phyloP scores from a whole-genome alignment of 2,329 filamentous ascomycete species.

The Scopulariopsis brevicaulis region DNA sequence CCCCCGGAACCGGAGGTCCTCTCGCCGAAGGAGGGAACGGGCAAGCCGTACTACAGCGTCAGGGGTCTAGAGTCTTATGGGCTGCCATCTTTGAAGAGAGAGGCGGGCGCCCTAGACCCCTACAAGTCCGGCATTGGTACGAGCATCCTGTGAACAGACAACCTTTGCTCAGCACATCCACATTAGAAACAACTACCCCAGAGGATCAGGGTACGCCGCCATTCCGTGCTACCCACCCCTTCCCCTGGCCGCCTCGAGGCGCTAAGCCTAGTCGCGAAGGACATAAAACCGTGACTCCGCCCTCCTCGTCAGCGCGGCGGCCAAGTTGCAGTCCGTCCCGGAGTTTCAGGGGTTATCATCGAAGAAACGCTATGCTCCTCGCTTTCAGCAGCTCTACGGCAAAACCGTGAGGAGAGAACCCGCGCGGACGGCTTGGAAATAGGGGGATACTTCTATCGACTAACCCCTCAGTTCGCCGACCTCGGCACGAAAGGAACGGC shows the following conservation, averaged over 20 bases:
- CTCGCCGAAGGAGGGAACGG: conserved; percentile 21
- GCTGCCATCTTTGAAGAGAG: conserved; percentile 34
- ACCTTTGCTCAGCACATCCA: conserved; percentile 38
- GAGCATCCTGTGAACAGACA: conserved; percentile 32
- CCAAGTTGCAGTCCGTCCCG: no score
- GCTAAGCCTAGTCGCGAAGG: conserved; percentile 44
- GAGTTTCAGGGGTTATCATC: no score
- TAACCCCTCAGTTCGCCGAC: conserved; percentile 30
- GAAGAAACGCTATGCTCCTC: no score
- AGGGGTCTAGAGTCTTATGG: conserved; percentile 22
- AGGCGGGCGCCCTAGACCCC: conserved; percentile 40
- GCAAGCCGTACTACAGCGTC: conserved; percentile 22
- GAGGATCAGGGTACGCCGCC: conserved; percentile 30
- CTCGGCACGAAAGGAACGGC: conserved; percentile 25
- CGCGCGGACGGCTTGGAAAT: conserved; percentile 18
- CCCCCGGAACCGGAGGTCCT: conserved; percentile 19
- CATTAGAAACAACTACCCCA: conserved; percentile 43
- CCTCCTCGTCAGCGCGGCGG: no score
- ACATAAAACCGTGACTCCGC: no score
- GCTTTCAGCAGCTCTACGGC: no score
- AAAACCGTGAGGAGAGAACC: no score
- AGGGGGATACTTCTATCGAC: conserved; percentile 20
- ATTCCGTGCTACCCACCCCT: conserved; percentile 32
- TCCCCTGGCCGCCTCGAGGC: conserved; percentile 36
- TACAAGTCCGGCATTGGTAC: conserved; percentile 45